Conservation (phyloP, 176 grass and related monocot species). For the Carex parvula region DNA sequence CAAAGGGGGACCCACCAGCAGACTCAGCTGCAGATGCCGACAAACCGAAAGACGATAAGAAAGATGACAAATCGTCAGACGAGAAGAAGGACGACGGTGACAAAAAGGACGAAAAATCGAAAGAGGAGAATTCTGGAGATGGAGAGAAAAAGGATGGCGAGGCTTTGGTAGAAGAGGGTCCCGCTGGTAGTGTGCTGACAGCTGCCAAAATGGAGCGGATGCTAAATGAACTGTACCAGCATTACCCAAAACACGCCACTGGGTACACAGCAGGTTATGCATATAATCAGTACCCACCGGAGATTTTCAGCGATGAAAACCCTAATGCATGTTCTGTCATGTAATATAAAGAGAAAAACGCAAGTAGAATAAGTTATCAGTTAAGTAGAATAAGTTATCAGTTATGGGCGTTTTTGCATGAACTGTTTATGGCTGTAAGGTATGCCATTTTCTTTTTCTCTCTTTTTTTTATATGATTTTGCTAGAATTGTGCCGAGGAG, state of each 20-base stretch:
- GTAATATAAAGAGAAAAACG: slow-evolving; percentile 38
- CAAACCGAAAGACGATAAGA: slow-evolving; percentile 19
- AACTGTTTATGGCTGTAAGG: slow-evolving; percentile 25
- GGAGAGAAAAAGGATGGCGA: slow-evolving; percentile 38
- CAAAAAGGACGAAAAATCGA: slow-evolving; percentile 61
- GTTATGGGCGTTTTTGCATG: slow-evolving; percentile 39
- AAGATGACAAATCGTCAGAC: slow-evolving; percentile 42
- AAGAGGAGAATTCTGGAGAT: slow-evolving; percentile 6
- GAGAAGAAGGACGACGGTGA: slow-evolving; percentile 38
- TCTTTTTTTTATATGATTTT: slow-evolving; percentile 23
- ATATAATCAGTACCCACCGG: no score
- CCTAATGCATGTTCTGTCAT: slow-evolving; percentile 73
- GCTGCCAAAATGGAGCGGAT: slow-evolving; percentile 17
- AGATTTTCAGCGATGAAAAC: slow-evolving; percentile 88
- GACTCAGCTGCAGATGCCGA: slow-evolving; percentile 5
- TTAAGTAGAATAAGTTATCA: slow-evolving; percentile 22
- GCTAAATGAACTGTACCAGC: slow-evolving; percentile 37
- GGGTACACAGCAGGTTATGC: slow-evolving; percentile 51
- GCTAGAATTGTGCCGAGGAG: background rate
- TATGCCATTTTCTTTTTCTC: background rate
- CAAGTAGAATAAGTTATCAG: no score
- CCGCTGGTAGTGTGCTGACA: slow-evolving; percentile 12
- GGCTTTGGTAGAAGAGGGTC: slow-evolving; percentile 24
- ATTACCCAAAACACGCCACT: slow-evolving; percentile 35
- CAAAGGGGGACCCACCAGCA: background rate